Evolutionary conservation across 768 basidiomycete species (phyloP), one percentile per base, ranked within the genome.

Genomic region (Nidula microcarpa): DNA sequence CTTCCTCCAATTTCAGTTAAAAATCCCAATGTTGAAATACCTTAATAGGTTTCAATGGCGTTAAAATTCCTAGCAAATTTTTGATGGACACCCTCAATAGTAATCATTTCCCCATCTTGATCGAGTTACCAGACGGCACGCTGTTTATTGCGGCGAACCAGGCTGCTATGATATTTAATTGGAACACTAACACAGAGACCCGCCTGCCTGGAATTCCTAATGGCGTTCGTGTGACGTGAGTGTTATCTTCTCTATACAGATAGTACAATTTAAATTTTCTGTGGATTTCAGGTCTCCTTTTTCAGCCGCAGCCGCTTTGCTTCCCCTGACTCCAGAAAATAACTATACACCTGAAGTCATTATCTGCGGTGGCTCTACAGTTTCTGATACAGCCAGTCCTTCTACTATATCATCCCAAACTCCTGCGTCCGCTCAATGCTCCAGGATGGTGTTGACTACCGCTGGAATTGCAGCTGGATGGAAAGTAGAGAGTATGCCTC

Each of bases 341-440:
- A 60, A 69, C 48, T 78, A 73, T 51, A 73, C 67, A 1, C 73
- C 77, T 3, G 74, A 75, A 52, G 62, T 79, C 30, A 60, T 77
- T 39, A 69, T 78, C 34, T 78, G 77, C 58, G 77, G 77, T 33
- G 77, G 77, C 33, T 68, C 68, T 11, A 71, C 64, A 33, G 56
- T 66, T 1, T 64, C 62, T 39, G 73, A 76, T 53, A 57, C 55
- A 0, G 54, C 62, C 16, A 45, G 62, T 6, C 56, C 66, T 9
- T 57, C 55, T 6, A 62, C 68, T 8, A 54, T 74, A 11, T 66
- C 67, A 4, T 70, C 72, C 9, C 74, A 75, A 53, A 64, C 66
- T 16, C 69, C 75, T n/a, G 73, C 77, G 1, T 72, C 71, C 0
- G 53, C 58, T 36, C 74, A 77, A 52, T 78, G 76, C 58, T 68